Evolutionary conservation across 2,329 filamentous ascomycete species (phyloP), one percentile per base, ranked within the genome.

Genomic region (Neofusicoccum kwambonambiense): DNA sequence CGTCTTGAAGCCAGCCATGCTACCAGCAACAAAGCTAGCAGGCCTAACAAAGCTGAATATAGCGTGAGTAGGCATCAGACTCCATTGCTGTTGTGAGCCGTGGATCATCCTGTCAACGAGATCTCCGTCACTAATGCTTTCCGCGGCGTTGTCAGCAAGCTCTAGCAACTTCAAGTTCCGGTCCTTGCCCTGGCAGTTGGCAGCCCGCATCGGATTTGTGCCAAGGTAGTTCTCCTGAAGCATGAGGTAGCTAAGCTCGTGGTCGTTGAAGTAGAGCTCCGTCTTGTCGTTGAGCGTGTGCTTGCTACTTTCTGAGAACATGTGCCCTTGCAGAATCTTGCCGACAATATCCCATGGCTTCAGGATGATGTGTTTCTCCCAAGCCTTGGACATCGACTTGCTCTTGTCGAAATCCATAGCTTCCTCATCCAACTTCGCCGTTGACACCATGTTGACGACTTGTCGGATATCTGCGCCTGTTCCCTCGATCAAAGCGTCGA

Each of bases 311-410:
- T 89, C 85, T 27, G 91, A 85, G 78, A 98, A 99, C 78, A 97
- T 87, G 42, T 92, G 92, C 3, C 92, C 89, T 31, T 87, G 92
- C 5, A 99, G 86, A 75, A 99, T 92, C 80, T 97, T 97, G 74
- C 90, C 87, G 67, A 92, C 93, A 72, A 99, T 99, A 74, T 99
- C 95, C 95, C 95, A 99, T 0, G 95, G 95, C 78, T 98, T 98
- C 64, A 99, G 82, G 13, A 99, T 87, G 42, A 98, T 89, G 75
- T 98, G 93, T 80, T 99, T 99, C 81, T 99, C 92, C 95, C 95
- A 99, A 1, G 92, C 90, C 79, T 97, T 97, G 5, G 92, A 92
- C 94, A 99, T 97, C 63, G 90, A 84, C 77, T 97, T 97, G 73
- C 91, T 89, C 74, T 96, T 85, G 71, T 96, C 90, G 71, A 87